phyloP scores from a whole-genome alignment of 495 filamentous ascomycete genomes.

The Thozetella sp. region DNA sequence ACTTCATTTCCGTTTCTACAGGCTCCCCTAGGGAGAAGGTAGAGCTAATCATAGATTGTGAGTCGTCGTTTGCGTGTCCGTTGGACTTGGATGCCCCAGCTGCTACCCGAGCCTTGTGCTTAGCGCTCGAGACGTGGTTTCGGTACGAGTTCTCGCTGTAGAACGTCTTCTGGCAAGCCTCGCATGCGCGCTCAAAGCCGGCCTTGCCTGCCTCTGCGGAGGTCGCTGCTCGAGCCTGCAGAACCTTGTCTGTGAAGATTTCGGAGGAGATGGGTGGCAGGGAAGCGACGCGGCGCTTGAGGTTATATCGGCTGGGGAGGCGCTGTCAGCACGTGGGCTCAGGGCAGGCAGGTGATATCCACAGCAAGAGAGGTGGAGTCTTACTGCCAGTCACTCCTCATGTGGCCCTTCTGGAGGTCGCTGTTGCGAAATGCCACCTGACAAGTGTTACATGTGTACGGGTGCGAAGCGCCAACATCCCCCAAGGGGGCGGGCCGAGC shows the following conservation, averaged over 20 bases:
- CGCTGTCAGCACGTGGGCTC: conserved; percentile 12
- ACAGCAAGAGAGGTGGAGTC: conserved; percentile 31
- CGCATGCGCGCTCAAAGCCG: conserved; percentile 81
- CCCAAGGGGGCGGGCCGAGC: conserved; percentile 34
- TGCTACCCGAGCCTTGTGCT: conserved; percentile 74
- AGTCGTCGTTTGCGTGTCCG: conserved; percentile 59
- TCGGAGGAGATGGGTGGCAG: conserved; percentile 92
- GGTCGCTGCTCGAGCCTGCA: conserved; percentile 85
- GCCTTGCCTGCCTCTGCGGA: conserved; percentile 86
- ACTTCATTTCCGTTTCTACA: conserved; percentile 48
- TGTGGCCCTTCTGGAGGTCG: conserved; percentile 92
- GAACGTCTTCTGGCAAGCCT: conserved; percentile 86
- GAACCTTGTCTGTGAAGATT: conserved; percentile 92
- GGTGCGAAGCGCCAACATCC: conserved; percentile 61
- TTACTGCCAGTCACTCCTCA: conserved; percentile 98
- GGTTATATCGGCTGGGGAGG: conserved; percentile 82
- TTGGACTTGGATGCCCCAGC: conserved; percentile 24
- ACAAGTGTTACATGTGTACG: conserved; percentile 97
- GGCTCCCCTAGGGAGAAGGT: conserved; percentile 90
- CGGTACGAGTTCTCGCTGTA: conserved; percentile 94
- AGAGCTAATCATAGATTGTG: conserved; percentile 87
- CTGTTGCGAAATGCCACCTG: conserved; percentile 93
- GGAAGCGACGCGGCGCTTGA: conserved; percentile 92
- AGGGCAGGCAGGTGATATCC: not conserved
- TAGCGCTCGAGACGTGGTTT: conserved; percentile 90